These are phyloP conservation scores for Boletus rubropictus DNA, from an alignment of 768 basidiomycete species.

Conservation along the genomic window DNA sequence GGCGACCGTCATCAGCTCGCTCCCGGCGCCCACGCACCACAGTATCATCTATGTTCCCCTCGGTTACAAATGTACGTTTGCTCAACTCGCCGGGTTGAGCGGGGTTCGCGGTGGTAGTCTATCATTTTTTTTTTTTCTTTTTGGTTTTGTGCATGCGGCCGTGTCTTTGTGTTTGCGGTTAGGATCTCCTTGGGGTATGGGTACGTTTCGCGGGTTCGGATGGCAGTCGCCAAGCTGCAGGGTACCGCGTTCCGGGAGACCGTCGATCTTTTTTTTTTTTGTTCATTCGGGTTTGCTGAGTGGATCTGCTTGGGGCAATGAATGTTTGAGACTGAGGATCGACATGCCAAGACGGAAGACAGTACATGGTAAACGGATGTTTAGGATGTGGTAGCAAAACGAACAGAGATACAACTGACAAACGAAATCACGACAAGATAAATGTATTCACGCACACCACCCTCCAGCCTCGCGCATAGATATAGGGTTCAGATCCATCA, in stretches of 20 bases:
- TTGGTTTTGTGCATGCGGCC: background rate
- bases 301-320: too few species aligned
- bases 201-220: constrained; percentile 45
- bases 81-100: constrained; percentile 36
- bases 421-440: background rate
- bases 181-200: constrained; percentile 78
- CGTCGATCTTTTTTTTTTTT: too few species aligned
- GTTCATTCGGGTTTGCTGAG: too few species aligned
- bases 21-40: constrained; percentile 66
- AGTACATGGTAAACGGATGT: too few species aligned
- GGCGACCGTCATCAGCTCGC: constrained; percentile 41
- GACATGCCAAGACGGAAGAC: too few species aligned
- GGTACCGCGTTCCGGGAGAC: constrained; percentile 47
- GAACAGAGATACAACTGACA: background rate
- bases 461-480: background rate
- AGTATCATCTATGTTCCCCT: constrained; percentile 68
- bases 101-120: constrained; percentile 58
- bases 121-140: background rate
- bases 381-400: too few species aligned
- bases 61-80: constrained; percentile 52
- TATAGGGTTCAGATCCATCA: background rate
- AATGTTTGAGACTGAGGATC: too few species aligned
- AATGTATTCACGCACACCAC: background rate
- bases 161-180: background rate
- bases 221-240: constrained; percentile 45